Base-by-base conservation (phyloP, 2,329 filamentous ascomycete genomes). In the Penicillium sp. region DNA sequence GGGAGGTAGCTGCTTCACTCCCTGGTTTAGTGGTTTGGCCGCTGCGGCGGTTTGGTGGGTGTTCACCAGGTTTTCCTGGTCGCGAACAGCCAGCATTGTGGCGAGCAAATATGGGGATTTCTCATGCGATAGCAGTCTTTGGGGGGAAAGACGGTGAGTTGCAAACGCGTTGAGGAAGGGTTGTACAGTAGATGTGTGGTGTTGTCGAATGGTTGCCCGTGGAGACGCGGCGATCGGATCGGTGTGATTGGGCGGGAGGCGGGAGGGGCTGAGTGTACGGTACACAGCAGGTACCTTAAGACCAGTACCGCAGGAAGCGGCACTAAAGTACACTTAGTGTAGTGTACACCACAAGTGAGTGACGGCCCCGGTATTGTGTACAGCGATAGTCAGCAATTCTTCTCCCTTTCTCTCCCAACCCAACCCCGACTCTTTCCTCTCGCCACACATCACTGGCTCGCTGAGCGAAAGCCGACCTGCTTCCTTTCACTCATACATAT, bases 41-140 rank as follows among this genome's bases (percentile, higher is more conserved):
- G 81, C 79, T 16, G 82, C 81, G 34, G 75, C 78, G 45, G 81
- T 77, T 62, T 89, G 87, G 62, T 85, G 85, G 51, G 76, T 78
- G 62, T 87, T 82, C 57, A 87, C 79, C 64, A 87, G 70, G 68
- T 96, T 96, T 68, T 96, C 90, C 70, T 95, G 88, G 67, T 95
- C 86, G 56, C 82, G 79, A 60, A 84, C 76, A 45, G 86, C 86
- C 62, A 88, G 75, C 87, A 90, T 94, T 43, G 47, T 72, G 57
- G 53, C 56, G 46, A 43, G 40, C 50, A 19, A 14, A 44, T 18
- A 39, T 36, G 43, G 21, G 27, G 13, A 18, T 26, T 51, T 29
- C 26, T 49, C 56, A 59, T 62, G 36, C 45, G 57, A 39, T 7
- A 23, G 26, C 11, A 27, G 15, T 31, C 20, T 43, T 10, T n/a